phyloP scores from a whole-genome alignment of 1,284 basidiomycete genomes.

The Amylostereum areolatum region DNA sequence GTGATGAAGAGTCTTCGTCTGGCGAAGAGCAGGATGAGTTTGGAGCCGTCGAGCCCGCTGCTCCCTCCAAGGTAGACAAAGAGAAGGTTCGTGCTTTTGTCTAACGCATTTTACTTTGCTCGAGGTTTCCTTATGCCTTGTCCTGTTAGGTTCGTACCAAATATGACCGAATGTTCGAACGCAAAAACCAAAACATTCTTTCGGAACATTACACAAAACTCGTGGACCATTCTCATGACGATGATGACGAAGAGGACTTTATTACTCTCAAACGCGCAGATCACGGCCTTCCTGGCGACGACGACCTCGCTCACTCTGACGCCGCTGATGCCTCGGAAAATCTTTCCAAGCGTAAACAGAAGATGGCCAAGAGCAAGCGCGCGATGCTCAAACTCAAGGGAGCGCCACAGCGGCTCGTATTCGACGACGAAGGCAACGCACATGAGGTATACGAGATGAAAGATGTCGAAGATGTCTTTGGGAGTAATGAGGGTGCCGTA shows the following conservation, averaged over 20 bases:
- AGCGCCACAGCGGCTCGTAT: conserved; percentile 63
- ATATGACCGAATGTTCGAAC: conserved; percentile 97
- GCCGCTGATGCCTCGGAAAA: conserved; percentile 30
- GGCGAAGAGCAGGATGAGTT: conserved; percentile 1
- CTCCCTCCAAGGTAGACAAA: neutral
- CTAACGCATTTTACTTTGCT: neutral
- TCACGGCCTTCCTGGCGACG: conserved; percentile 62
- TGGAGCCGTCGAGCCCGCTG: conserved; percentile 3
- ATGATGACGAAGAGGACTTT: conserved; percentile 74
- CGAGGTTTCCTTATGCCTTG: neutral
- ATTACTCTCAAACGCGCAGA: conserved; percentile 90
- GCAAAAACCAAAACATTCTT: conserved; percentile 92
- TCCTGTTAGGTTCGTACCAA: conserved; percentile 69
- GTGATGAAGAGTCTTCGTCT: conserved; percentile 2
- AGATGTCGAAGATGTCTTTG: conserved; percentile 66
- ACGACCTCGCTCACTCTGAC: conserved; percentile 14
- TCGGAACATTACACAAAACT: conserved; percentile 91
- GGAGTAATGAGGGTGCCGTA: conserved; percentile 50
- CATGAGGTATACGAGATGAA: conserved; percentile 80
- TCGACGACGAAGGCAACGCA: conserved; percentile 79
- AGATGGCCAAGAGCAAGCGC: conserved; percentile 76
- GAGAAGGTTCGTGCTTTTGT: conserved; percentile 8
- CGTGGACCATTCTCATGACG: conserved; percentile 54
- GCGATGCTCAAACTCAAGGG: conserved; percentile 56
- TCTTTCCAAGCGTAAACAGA: conserved; percentile 55